Conservation (phyloP, 2,329 filamentous ascomycete genomes). For the Ceratocystis albifundus region DNA sequence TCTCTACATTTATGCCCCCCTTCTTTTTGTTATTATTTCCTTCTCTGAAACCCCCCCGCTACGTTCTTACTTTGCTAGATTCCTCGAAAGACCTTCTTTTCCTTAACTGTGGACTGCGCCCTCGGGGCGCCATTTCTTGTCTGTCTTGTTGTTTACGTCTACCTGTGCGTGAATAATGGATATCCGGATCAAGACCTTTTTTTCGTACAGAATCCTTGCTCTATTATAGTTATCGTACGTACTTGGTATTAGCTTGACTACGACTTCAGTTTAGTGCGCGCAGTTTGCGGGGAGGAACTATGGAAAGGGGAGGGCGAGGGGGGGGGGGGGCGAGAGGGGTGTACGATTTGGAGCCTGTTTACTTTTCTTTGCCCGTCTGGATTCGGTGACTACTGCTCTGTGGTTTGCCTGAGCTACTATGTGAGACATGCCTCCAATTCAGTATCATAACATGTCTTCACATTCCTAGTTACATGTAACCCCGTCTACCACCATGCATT, state of each 20-base stretch:
- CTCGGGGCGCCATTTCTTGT: too few relatives aligned
- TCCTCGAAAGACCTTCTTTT: too few relatives aligned
- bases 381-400: neutral
- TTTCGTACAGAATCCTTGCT: neutral
- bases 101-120: too few relatives aligned
- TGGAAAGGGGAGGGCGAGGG: neutral
- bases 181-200: neutral
- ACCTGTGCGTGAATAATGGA: neutral
- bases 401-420: neutral
- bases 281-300: too few relatives aligned
- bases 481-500: too few relatives aligned
- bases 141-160: neutral
- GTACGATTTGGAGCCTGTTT: neutral
- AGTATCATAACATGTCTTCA: neutral
- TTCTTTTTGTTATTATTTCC: too few relatives aligned
- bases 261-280: too few relatives aligned
- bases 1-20: too few relatives aligned
- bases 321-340: neutral
- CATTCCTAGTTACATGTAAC: neutral
- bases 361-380: neutral
- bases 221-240: neutral
- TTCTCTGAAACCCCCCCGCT: too few relatives aligned
- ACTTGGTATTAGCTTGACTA: too few relatives aligned
- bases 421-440: neutral
- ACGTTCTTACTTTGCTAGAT: too few relatives aligned